Evolutionary conservation across 495 filamentous ascomycete species (phyloP), one percentile per base, ranked within the genome.

Genomic region (Cairneyella variabilis): DNA sequence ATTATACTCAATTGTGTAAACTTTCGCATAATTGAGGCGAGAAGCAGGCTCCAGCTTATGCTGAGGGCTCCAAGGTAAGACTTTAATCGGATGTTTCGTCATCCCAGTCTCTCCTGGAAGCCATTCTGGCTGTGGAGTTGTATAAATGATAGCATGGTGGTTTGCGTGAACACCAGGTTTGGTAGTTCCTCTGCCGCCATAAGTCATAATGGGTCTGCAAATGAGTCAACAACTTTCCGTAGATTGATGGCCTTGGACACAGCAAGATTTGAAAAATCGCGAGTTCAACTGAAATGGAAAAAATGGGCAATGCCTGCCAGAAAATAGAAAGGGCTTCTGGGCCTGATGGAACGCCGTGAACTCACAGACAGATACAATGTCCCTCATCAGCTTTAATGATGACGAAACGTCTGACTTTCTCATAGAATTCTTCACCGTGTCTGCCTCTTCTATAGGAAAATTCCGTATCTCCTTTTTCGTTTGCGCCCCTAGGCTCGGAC

Each of bases 281-380:
- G n/a, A n/a, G n/a, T n/a, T n/a, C n/a, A n/a, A n/a, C n/a, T n/a
- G n/a, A n/a, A n/a, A n/a, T n/a, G n/a, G n/a, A n/a, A n/a, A n/a
- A n/a, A n/a, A n/a, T n/a, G n/a, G n/a, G n/a, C n/a, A n/a, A n/a
- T n/a, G n/a, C n/a, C n/a, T n/a, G n/a, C n/a, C n/a, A n/a, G n/a
- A n/a, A n/a, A n/a, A n/a, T n/a, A n/a, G n/a, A n/a, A n/a, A n/a
- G n/a, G n/a, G n/a, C n/a, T n/a, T n/a, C n/a, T n/a, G n/a, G n/a
- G n/a, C n/a, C n/a, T n/a, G n/a, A n/a, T n/a, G n/a, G n/a, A n/a
- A n/a, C n/a, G n/a, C n/a, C n/a, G n/a, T 17, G n/a, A 22, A 55
- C 59, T 56, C 37, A 62, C 55, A 59, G 14, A 43, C 55, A 58
- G 16, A 52, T 48, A 25, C 46, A 56, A 32, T 59, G 56, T 1